These are phyloP conservation scores for Acidomyces sp. DNA, from an alignment of 495 filamentous ascomycete genomes.

Conservation along the genomic window DNA sequence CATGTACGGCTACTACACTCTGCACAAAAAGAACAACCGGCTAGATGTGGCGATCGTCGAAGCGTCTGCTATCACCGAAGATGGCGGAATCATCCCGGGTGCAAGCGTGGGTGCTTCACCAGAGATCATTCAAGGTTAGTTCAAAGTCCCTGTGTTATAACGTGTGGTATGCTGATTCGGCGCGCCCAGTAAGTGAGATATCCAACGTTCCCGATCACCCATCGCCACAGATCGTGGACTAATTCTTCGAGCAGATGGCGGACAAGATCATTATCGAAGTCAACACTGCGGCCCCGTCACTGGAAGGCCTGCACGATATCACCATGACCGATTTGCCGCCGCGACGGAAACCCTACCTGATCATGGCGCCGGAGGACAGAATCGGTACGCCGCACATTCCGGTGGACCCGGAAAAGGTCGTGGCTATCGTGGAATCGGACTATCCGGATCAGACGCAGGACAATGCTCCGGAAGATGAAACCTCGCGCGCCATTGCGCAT, in stretches of 20 bases:
- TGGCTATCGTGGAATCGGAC: constrained; percentile 73
- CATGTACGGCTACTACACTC: constrained; percentile 69
- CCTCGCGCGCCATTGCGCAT: constrained; percentile 55
- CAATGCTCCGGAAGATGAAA: constrained; percentile 64
- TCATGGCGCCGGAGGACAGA: constrained; percentile 66
- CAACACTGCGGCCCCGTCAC: constrained; percentile 73
- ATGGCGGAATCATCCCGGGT: constrained; percentile 80
- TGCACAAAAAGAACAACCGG: constrained; percentile 56
- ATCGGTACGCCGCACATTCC: constrained; percentile 77
- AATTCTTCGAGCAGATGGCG: too few relatives aligned
- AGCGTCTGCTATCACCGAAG: constrained; percentile 80
- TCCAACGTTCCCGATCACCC: too few relatives aligned
- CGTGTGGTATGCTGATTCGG: too few relatives aligned
- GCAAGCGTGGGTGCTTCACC: constrained; percentile 77
- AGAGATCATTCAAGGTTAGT: constrained; percentile 68
- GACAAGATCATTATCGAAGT: constrained; percentile 72
- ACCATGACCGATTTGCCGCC: constrained; percentile 75
- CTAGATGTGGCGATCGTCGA: constrained; percentile 80
- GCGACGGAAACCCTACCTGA: constrained; percentile 68
- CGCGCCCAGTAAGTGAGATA: too few relatives aligned
- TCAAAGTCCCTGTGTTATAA: too few relatives aligned
- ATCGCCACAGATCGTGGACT: too few relatives aligned
- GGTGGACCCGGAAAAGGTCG: constrained; percentile 77
- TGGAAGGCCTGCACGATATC: constrained; percentile 86
- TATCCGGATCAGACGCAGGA: constrained; percentile 70